phyloP scores from a whole-genome alignment of 805 yeast genomes.

The Blastobotrys chiropterorum region DNA sequence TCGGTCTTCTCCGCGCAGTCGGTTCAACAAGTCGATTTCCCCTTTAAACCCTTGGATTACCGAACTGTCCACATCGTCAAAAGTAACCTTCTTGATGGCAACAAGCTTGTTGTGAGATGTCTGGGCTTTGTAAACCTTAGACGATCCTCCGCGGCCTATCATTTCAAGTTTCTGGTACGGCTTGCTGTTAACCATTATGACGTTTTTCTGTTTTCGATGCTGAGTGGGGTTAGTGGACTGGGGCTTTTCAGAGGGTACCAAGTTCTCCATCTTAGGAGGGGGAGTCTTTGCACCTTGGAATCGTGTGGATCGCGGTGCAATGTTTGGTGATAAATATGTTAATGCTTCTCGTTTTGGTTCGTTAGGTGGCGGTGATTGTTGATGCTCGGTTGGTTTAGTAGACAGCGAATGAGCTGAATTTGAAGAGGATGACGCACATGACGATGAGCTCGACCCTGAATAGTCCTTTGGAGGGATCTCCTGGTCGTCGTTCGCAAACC shows the following conservation, averaged over 20 bases:
- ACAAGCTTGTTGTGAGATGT: conserved; percentile 48
- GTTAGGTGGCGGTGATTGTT: neutral
- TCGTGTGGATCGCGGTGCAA: neutral
- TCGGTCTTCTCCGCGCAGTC: conserved; percentile 53
- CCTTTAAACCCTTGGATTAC: conserved; percentile 80
- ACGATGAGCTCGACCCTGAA: neutral
- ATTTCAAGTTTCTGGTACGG: conserved; percentile 70
- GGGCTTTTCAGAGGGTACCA: neutral
- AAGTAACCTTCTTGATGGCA: conserved; percentile 76
- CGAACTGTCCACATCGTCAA: conserved; percentile 67
- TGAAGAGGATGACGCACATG: neutral
- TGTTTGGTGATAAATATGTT: neutral
- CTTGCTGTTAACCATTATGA: conserved; percentile 47
- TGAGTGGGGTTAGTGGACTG: neutral
- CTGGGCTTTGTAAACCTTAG: conserved; percentile 80
- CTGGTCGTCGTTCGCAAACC: conserved; percentile 2
- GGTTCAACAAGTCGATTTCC: conserved; percentile 69
- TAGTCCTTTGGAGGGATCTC: conserved; percentile 1
- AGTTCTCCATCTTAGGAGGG: conserved; percentile 3
- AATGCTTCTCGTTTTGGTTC: neutral
- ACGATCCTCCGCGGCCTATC: conserved; percentile 87
- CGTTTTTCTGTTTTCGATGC: neutral
- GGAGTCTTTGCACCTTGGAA: neutral
- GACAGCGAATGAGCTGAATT: neutral
- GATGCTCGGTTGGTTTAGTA: neutral